Evolutionary conservation across 2,329 filamentous ascomycete genomes (phyloP).

Genomic region (Phialocephala subalpina): DNA sequence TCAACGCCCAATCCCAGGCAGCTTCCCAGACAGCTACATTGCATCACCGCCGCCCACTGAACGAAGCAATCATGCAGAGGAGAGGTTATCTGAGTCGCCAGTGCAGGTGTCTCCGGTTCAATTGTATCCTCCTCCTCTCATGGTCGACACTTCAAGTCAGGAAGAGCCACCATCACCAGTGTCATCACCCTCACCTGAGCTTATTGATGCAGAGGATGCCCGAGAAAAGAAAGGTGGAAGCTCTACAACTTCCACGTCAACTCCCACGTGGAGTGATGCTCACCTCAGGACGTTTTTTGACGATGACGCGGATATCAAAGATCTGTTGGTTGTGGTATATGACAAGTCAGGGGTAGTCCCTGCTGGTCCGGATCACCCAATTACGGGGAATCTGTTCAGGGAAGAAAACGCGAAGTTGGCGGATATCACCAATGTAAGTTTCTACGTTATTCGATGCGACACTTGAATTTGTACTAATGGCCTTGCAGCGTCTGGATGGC

Average conservation of each 20-base stretch:
- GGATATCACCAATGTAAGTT: conserved; percentile 80
- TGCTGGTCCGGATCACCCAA: conserved; percentile 83
- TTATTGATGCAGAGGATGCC: conserved; percentile 56
- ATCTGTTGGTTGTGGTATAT: conserved; percentile 90
- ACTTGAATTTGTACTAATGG: conserved; percentile 24
- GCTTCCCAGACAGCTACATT: conserved; percentile 45
- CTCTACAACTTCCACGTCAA: conserved; percentile 62
- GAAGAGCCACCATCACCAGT: conserved; percentile 69
- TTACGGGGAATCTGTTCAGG: conserved; percentile 81
- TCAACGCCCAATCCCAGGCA: conserved; percentile 43
- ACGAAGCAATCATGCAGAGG: conserved; percentile 44
- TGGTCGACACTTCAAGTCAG: conserved; percentile 75
- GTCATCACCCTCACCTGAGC: conserved; percentile 71
- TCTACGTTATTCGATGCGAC: not conserved
- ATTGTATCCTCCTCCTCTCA: conserved; percentile 69
- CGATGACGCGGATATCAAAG: conserved; percentile 85
- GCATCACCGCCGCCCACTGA: conserved; percentile 41
- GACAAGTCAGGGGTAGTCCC: conserved; percentile 87
- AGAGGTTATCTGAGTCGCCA: conserved; percentile 72
- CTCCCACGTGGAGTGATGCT: conserved; percentile 84
- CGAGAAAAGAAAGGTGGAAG: conserved; percentile 48
- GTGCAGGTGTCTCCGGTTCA: conserved; percentile 64
- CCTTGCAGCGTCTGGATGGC: conserved; percentile 77
- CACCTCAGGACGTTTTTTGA: conserved; percentile 91
- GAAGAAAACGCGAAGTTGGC: conserved; percentile 87